These are phyloP conservation scores for Harrya chromipes DNA, from an alignment of 768 basidiomycete species.

Conservation along the genomic window DNA sequence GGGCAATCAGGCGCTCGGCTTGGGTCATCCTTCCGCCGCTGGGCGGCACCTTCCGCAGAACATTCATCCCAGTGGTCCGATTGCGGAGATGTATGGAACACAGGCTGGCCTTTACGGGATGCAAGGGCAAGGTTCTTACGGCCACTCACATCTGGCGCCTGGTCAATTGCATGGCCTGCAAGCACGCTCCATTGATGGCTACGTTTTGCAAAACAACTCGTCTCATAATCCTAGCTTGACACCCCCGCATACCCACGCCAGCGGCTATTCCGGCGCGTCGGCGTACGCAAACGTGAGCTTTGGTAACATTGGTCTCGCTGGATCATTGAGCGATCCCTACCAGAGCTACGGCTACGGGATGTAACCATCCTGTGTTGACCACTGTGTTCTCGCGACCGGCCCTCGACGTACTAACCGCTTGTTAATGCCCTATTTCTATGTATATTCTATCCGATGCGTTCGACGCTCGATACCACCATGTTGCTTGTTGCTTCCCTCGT, in stretches of 20 bases:
- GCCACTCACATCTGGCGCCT: slow-evolving; percentile 50
- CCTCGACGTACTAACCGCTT: slow-evolving; percentile 20
- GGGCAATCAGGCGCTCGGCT: slow-evolving; percentile 53
- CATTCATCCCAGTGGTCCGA: slow-evolving; percentile 49
- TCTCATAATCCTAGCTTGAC: slow-evolving; percentile 62
- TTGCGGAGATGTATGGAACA: slow-evolving; percentile 64
- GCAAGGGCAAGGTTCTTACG: slow-evolving; percentile 54
- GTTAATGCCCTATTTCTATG: slow-evolving; percentile 36
- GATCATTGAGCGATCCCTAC: slow-evolving; percentile 70
- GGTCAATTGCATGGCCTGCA: slow-evolving; percentile 59
- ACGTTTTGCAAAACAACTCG: slow-evolving; percentile 73
- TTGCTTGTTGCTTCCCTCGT: slow-evolving; percentile 36
- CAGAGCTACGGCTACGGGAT: slow-evolving; percentile 79
- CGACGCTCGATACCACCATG: slow-evolving; percentile 33
- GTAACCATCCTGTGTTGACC: slow-evolving; percentile 41
- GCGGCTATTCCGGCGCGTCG: slow-evolving; percentile 57
- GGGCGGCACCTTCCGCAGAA: slow-evolving; percentile 57
- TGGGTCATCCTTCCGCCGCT: slow-evolving; percentile 37
- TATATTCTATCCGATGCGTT: slow-evolving; percentile 37
- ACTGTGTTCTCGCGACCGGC: slow-evolving; percentile 21
- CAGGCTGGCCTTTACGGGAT: slow-evolving; percentile 62
- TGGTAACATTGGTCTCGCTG: slow-evolving; percentile 44
- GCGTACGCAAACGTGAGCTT: slow-evolving; percentile 53
- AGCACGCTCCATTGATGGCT: slow-evolving; percentile 74
- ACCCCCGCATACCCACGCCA: slow-evolving; percentile 51